These are phyloP conservation scores for Arxiozyma heterogenica DNA, from an alignment of 1,139 yeast species.

Conservation along the genomic window DNA sequence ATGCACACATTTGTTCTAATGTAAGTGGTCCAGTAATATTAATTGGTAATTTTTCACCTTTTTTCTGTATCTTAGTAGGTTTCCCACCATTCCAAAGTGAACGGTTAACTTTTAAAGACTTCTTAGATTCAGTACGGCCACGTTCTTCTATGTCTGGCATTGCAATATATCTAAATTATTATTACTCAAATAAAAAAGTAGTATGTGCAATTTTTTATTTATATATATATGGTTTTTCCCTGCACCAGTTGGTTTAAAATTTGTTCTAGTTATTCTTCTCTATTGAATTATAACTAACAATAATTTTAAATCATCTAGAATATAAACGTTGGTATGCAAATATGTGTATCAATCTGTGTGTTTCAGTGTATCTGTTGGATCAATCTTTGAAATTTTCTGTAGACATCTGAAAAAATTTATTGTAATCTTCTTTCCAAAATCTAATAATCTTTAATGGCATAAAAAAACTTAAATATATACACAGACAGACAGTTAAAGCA, in stretches of 20 bases:
- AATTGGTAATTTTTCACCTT: slow-evolving; percentile 30
- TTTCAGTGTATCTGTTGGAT: not conserved
- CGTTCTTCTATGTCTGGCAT: slow-evolving; percentile 2
- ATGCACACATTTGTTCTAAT: slow-evolving; percentile 77
- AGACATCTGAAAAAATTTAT: not conserved
- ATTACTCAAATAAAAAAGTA: not conserved
- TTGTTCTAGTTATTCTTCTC: not conserved
- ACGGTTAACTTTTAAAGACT: not conserved
- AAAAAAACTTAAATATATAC: no score
- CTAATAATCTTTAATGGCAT: no score
- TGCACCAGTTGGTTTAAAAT: not conserved
- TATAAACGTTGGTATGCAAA: not conserved
- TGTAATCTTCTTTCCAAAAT: not conserved
- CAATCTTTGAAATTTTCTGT: not conserved
- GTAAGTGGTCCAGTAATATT: slow-evolving; percentile 50
- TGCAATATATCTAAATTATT: not conserved
- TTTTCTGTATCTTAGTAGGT: slow-evolving; percentile 1
- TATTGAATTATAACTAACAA: not conserved
- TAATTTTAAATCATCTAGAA: not conserved
- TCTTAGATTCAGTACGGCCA: slow-evolving; percentile 1
- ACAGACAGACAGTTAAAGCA: no score
- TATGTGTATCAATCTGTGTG: not conserved
- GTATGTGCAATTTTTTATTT: no score
- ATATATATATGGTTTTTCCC: not conserved
- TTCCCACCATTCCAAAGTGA: slow-evolving; percentile 3